Conservation (phyloP, 371 early-diverging fungal genomes). For the Rhizopus arrhizus region DNA sequence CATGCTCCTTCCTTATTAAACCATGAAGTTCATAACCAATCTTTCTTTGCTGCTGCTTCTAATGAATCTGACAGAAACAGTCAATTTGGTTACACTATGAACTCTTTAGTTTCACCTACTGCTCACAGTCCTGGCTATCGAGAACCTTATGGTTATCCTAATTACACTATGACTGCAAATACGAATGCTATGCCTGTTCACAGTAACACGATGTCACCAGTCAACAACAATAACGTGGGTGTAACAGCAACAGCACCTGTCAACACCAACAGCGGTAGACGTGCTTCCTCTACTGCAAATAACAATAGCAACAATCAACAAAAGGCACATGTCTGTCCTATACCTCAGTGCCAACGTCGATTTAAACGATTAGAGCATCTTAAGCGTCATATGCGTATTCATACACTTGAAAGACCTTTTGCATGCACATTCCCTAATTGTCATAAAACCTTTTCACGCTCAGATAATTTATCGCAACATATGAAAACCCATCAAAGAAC, state of each 20-base stretch:
- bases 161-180: not conserved
- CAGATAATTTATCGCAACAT: conserved; percentile 72
- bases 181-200: conserved; percentile 11
- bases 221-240: not conserved
- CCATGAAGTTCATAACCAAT: conserved; percentile 18
- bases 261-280: not conserved
- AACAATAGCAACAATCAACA: conserved; percentile 11
- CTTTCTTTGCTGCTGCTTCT: conserved; percentile 8
- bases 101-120: conserved; percentile 3
- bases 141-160: conserved; percentile 5
- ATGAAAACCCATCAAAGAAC: conserved; percentile 61
- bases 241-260: no score
- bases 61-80: not conserved
- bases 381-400: conserved; percentile 87
- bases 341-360: conserved; percentile 56
- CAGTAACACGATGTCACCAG: no score
- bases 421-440: conserved; percentile 70
- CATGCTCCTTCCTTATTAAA: conserved; percentile 25
- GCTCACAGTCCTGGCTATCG: not conserved
- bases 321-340: conserved; percentile 54
- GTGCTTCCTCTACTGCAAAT: conserved; percentile 6
- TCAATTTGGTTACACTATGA: conserved; percentile 9
- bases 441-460: conserved; percentile 78
- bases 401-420: conserved; percentile 80
- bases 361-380: conserved; percentile 88